A percentile compares a stretch with the other conserved stretches of the same genome.
phyloP scores from a whole-genome alignment of 768 basidiomycete genomes.

The Naganishia kalamii region DNA sequence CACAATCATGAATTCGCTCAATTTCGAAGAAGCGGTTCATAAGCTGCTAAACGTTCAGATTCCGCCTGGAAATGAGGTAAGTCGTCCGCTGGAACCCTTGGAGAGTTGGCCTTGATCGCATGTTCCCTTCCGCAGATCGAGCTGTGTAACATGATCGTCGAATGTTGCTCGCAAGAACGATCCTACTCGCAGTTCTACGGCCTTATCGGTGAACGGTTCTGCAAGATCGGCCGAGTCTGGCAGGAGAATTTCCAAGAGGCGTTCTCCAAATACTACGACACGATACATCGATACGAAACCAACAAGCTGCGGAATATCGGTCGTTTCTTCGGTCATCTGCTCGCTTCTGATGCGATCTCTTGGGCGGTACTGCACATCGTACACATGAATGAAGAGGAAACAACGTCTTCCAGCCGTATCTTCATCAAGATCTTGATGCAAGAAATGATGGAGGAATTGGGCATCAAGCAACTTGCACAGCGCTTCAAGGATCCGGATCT shows the following conservation, averaged over 20 bases:
- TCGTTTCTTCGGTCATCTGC: conserved; percentile 87
- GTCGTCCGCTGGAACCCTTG: conserved; percentile 17
- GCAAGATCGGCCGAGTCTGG: conserved; percentile 93
- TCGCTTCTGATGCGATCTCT: conserved; percentile 78
- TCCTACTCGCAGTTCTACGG: conserved; percentile 98
- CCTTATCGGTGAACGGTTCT: conserved; percentile 89
- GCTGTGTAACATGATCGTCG: conserved; percentile 95
- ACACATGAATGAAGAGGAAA: conserved; percentile 95
- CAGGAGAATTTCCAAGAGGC: conserved; percentile 79
- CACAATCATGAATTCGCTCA: conserved; percentile 97
- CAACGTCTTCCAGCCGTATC: conserved; percentile 90
- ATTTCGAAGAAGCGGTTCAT: conserved; percentile 98
- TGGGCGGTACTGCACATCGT: conserved; percentile 80
- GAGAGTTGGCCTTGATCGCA: conserved; percentile 7
- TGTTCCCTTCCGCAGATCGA: conserved; percentile 61
- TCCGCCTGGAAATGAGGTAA: conserved; percentile 86
- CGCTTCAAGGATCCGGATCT: conserved; percentile 85
- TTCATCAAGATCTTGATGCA: conserved; percentile 95
- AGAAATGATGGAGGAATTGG: conserved; percentile 92
- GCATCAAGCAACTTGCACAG: conserved; percentile 75
- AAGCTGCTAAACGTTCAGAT: conserved; percentile 91
- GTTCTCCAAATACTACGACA: conserved; percentile 83
- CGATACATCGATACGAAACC: conserved; percentile 97
- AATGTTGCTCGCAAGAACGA: conserved; percentile 99
- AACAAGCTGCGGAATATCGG: conserved; percentile 96